A percentile compares a stretch with the other conserved stretches of the same genome.
phyloP scores from a whole-genome alignment of 768 basidiomycete genomes.

The Russula brevipes region DNA sequence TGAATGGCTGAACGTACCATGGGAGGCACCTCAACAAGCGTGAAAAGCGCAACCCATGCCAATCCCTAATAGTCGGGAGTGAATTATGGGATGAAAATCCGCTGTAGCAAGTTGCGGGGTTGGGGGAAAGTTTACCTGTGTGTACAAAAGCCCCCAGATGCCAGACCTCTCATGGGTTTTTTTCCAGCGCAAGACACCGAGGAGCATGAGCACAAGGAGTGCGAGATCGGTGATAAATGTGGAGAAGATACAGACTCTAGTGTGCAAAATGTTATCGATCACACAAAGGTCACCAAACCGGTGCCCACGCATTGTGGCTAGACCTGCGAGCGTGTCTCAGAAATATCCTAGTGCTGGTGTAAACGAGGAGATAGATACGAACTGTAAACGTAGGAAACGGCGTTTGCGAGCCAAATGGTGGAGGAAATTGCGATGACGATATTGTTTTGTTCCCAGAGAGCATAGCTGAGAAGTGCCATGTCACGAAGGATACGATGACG shows the following conservation, averaged over 20 bases:
- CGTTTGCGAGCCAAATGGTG: background rate
- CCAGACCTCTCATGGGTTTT: too few species aligned
- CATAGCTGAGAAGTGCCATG: background rate
- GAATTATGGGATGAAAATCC: background rate
- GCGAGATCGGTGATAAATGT: background rate
- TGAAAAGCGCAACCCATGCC: conserved; percentile 1
- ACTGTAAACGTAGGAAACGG: background rate
- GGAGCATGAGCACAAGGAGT: background rate
- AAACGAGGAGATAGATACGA: too few species aligned
- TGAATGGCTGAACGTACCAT: background rate
- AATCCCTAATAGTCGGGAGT: background rate
- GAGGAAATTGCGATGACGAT: background rate
- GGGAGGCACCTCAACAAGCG: background rate
- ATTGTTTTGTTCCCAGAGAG: background rate
- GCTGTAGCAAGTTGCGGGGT: background rate
- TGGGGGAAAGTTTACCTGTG: background rate
- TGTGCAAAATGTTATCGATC: background rate
- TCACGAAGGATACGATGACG: background rate
- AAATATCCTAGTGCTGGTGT: too few species aligned
- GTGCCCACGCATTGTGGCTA: background rate
- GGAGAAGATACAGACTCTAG: background rate
- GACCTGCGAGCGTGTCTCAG: background rate
- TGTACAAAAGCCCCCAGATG: background rate
- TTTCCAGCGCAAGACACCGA: background rate
- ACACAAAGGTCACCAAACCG: background rate